These are phyloP conservation scores for Boechera stricta DNA, from an alignment of 345 rosid genomes.

Conservation along the genomic window DNA sequence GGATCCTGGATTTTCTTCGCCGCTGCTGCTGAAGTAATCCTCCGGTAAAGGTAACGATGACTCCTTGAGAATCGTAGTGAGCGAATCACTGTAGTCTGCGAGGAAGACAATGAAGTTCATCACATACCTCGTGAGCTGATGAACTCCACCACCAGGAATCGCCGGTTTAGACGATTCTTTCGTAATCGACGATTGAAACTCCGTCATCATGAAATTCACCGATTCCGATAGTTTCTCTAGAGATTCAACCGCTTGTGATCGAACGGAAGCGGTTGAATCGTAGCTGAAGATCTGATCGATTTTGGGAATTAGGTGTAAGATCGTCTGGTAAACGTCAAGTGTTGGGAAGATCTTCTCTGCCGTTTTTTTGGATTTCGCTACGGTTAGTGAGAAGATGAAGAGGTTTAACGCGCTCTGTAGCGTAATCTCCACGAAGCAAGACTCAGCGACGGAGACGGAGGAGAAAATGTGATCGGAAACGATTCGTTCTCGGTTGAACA, in stretches of 20 bases:
- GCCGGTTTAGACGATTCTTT: constrained; percentile 64
- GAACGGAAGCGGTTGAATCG: constrained; percentile 59
- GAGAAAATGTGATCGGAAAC: constrained; percentile 71
- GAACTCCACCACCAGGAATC: constrained; percentile 77
- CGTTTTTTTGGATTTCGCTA: constrained; percentile 67
- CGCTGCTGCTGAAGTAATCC: constrained; percentile 47
- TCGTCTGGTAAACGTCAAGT: constrained; percentile 75
- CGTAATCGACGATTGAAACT: constrained; percentile 69
- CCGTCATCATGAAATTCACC: constrained; percentile 58
- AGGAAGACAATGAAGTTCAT: constrained; percentile 84
- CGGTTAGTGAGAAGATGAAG: constrained; percentile 67
- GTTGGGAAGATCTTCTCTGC: constrained; percentile 78
- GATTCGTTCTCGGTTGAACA: constrained; percentile 72
- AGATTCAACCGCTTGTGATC: constrained; percentile 58
- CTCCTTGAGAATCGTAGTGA: constrained; percentile 60
- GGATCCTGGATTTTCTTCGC: constrained; percentile 35
- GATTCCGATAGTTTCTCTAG: constrained; percentile 60
- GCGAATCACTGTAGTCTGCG: constrained; percentile 65
- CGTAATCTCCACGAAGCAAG: constrained; percentile 63
- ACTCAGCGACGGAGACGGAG: constrained; percentile 54
- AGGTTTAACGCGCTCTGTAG: constrained; percentile 60
- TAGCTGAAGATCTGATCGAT: constrained; percentile 66
- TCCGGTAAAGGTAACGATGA: constrained; percentile 62
- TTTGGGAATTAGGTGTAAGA: constrained; percentile 61
- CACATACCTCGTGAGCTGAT: constrained; percentile 85